phyloP scores from a whole-genome alignment of 441 rosid species.

The Bocquillonia castaneifolia region DNA sequence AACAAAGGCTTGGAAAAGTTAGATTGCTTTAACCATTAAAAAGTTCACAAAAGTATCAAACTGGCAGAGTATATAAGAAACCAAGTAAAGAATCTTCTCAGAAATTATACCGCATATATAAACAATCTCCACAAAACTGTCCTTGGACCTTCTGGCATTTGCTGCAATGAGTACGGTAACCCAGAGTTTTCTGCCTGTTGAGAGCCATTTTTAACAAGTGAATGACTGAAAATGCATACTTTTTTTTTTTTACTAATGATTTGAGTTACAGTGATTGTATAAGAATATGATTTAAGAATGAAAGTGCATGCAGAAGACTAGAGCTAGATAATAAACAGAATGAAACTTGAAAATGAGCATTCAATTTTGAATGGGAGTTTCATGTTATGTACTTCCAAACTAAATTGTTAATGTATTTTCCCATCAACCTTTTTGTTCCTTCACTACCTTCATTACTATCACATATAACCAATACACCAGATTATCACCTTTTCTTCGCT shows the following conservation, averaged over 20 bases:
- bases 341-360: not conserved
- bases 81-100: slow-evolving; percentile 4
- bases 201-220: slow-evolving; percentile 14
- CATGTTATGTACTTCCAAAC: not conserved
- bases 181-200: slow-evolving; percentile 89
- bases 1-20: not conserved
- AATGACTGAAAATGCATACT: no score
- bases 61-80: not conserved
- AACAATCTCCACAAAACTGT: slow-evolving; percentile 93
- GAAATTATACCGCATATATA: slow-evolving; percentile 65
- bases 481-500: not conserved
- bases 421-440: not conserved
- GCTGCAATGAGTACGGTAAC: slow-evolving; percentile 65
- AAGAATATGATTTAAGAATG: not conserved
- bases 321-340: not conserved
- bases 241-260: no score
- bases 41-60: not conserved
- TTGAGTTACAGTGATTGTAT: not conserved
- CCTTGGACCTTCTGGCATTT: slow-evolving; percentile 70
- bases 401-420: not conserved
- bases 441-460: not conserved
- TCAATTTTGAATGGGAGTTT: not conserved
- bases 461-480: not conserved
- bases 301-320: not conserved
- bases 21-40: not conserved